A percentile compares a stretch with the other conserved stretches of the same genome.
Conservation (phyloP, 2,329 filamentous ascomycete species). For the Fusarium palustre region DNA sequence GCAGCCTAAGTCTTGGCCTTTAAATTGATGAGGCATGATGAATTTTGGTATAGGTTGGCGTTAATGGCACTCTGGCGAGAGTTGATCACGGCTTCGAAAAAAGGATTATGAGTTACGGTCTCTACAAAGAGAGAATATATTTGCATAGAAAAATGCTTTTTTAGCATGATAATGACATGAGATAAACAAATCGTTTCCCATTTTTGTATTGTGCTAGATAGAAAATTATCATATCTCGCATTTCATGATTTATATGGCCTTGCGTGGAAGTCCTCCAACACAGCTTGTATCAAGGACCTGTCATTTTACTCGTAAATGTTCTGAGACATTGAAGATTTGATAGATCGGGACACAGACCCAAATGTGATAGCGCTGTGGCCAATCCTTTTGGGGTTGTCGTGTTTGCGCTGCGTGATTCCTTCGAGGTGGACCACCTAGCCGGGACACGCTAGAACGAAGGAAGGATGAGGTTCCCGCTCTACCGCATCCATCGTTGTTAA, state of each 20-base stretch:
- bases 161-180: slow-evolving; percentile 1
- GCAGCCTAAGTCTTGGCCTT: slow-evolving; percentile 39
- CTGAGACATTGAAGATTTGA: not conserved
- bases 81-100: slow-evolving; percentile 11
- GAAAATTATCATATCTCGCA: not conserved
- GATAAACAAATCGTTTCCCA: too few relatives aligned
- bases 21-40: slow-evolving; percentile 5
- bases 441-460: slow-evolving; percentile 3
- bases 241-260: not conserved
- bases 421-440: slow-evolving; percentile 4
- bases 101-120: slow-evolving; percentile 1
- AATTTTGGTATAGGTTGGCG: slow-evolving; percentile 24
- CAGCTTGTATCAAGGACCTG: not conserved
- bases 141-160: slow-evolving; percentile 4
- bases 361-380: slow-evolving; percentile 2
- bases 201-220: not conserved
- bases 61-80: slow-evolving; percentile 11
- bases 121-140: not conserved
- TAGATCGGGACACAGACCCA: not conserved
- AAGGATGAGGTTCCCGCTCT: slow-evolving; percentile 3
- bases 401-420: not conserved
- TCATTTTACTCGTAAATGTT: not conserved
- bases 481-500: slow-evolving; percentile 2
- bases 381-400: not conserved
- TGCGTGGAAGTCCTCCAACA: not conserved